A percentile compares a stretch with the other conserved stretches of the same genome.
phyloP scores from a whole-genome alignment of 306 rosid genomes.

The Cicer arietinum region DNA sequence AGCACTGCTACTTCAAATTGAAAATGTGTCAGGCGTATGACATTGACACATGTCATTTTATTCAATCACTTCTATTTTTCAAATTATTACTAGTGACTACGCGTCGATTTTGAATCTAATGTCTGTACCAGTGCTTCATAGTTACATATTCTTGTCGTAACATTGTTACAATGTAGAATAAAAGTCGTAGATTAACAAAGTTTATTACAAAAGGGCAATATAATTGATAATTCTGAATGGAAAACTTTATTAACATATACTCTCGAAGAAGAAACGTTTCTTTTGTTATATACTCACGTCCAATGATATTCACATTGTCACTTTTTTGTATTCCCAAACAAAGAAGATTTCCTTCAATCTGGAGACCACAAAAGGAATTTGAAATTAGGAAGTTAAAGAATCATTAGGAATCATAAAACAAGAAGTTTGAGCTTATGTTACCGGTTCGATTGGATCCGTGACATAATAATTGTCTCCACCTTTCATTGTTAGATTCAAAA shows the following conservation, averaged over 20 bases:
- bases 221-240: slow-evolving; percentile 28
- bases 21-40: too few species aligned
- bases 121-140: too few species aligned
- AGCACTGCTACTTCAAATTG: too few species aligned
- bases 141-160: neutral
- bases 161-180: slow-evolving; percentile 27
- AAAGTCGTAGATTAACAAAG: slow-evolving; percentile 20
- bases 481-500: slow-evolving; percentile 69
- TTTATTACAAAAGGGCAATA: slow-evolving; percentile 1
- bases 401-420: slow-evolving; percentile 18
- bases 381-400: slow-evolving; percentile 37
- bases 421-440: slow-evolving; percentile 9
- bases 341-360: slow-evolving; percentile 42
- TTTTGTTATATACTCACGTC: slow-evolving; percentile 71
- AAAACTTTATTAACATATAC: slow-evolving; percentile 28
- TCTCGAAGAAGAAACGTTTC: neutral
- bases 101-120: too few species aligned
- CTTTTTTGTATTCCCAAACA: slow-evolving; percentile 71
- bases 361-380: slow-evolving; percentile 42
- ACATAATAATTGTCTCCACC: slow-evolving; percentile 70
- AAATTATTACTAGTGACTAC: too few species aligned
- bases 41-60: too few species aligned
- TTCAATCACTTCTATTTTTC: too few species aligned
- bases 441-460: slow-evolving; percentile 16
- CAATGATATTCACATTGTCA: slow-evolving; percentile 65